These are phyloP conservation scores for Trypethelium eluteriae DNA, from an alignment of 495 filamentous ascomycete genomes.

Conservation along the genomic window DNA sequence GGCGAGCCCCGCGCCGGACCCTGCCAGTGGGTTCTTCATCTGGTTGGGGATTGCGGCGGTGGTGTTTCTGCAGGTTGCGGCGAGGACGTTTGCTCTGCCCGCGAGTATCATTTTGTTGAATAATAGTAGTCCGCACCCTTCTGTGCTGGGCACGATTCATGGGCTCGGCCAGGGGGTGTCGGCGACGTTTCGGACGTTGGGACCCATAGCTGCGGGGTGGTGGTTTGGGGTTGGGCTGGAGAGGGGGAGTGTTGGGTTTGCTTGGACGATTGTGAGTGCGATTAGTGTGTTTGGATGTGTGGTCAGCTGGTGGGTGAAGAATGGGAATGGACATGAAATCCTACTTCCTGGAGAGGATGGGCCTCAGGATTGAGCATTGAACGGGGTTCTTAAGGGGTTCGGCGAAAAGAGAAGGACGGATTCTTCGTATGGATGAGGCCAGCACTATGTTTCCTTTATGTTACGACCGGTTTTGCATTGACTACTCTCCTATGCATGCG, in stretches of 20 bases:
- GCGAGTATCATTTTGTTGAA: conserved; percentile 31
- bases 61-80: conserved; percentile 28
- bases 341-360: conserved; percentile 28
- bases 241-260: conserved; percentile 28
- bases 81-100: conserved; percentile 31
- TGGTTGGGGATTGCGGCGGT: conserved; percentile 30
- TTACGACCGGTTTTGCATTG: background rate
- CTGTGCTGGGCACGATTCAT: conserved; percentile 31
- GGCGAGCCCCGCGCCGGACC: conserved; percentile 19
- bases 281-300: conserved; percentile 26
- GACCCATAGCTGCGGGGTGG: conserved; percentile 28
- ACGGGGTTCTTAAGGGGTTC: background rate
- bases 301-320: conserved; percentile 29
- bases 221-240: conserved; percentile 33
- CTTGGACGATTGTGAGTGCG: conserved; percentile 28
- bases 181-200: conserved; percentile 28
- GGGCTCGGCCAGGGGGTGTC: conserved; percentile 29
- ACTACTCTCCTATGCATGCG: background rate
- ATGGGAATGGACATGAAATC: conserved; percentile 33
- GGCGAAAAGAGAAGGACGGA: background rate
- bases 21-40: conserved; percentile 24
- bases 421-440: background rate
- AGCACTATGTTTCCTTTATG: background rate
- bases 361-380: conserved; percentile 1
- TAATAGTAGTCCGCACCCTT: conserved; percentile 30